These are phyloP conservation scores for Colletotrichum paranaense DNA, from an alignment of 2,329 filamentous ascomycete genomes.

Conservation along the genomic window DNA sequence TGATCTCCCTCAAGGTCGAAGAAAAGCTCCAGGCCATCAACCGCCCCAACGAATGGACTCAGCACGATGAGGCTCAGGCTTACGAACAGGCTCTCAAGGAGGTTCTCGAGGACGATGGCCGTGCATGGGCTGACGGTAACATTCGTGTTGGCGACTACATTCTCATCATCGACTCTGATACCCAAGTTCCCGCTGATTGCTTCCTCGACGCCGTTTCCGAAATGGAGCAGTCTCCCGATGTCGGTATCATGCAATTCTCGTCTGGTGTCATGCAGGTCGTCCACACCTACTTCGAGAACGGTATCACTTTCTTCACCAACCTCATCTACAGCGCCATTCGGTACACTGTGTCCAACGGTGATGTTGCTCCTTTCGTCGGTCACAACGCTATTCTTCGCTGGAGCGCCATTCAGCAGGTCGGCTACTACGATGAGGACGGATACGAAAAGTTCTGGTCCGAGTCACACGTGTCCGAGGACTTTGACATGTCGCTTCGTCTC, in stretches of 20 bases:
- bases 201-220: constrained; percentile 83
- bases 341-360: constrained; percentile 81
- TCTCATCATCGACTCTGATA: constrained; percentile 82
- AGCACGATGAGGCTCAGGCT: constrained; percentile 73
- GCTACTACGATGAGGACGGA: constrained; percentile 75
- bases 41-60: constrained; percentile 72
- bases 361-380: constrained; percentile 84
- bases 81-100: constrained; percentile 75
- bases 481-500: constrained; percentile 83
- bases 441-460: constrained; percentile 88
- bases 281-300: constrained; percentile 77
- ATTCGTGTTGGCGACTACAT: constrained; percentile 89
- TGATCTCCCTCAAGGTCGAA: constrained; percentile 77
- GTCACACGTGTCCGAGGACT: constrained; percentile 83
- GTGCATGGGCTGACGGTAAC: constrained; percentile 86
- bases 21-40: constrained; percentile 71
- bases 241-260: constrained; percentile 82
- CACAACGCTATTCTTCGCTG: constrained; percentile 83
- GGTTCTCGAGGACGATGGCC: constrained; percentile 74
- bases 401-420: constrained; percentile 79
- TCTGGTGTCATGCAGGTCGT: constrained; percentile 85
- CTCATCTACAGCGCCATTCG: constrained; percentile 82
- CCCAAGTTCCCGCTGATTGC: constrained; percentile 81
- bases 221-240: constrained; percentile 83
- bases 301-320: constrained; percentile 78